Base-by-base conservation (phyloP, 2,329 filamentous ascomycete genomes). In the Fusarium sp. region DNA sequence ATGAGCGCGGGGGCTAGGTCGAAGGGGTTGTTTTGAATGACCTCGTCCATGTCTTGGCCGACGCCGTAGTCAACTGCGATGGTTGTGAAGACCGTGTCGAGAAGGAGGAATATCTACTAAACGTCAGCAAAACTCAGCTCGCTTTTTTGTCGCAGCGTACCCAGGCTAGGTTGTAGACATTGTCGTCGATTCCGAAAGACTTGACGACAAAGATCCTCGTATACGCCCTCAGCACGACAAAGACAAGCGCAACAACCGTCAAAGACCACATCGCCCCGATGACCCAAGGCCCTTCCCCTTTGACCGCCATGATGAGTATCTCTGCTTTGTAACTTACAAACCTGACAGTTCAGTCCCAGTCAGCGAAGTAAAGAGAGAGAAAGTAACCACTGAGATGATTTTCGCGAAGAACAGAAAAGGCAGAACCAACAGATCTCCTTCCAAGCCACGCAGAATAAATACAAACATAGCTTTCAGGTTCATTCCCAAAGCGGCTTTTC, bases 191-290 rank as follows among this genome's bases (percentile, higher is more conserved):
- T 5, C 81, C 82, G 21, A 78, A 78, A 0, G 74, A 74, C 3
- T 73, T 72, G 16, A 83, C 70, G 12, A 80, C 60, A 27, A 74
- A 61, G 5, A 79, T 23, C 42, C 83, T 79, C 2, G 82, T 83
- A 57, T 83, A 84, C 2, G 80, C 72, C 6, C 81, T 80, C 2
- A 83, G 76, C 14, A 66, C 49, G 11, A 83, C 79, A 54, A 84
- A 80, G 33, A 76, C 25, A 7, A 80, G 52, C 23, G 73, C 66
- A 15, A 79, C 41, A 4, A 31, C 59, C 4, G 75, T 74, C 51
- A 80, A 35, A 18, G 69, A 44, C 79, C 79, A 80, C 68, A 80
- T 80, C 60, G 79, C 75, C 35, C 65, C 61, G 9, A 77, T 37
- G 25, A 61, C 63, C 73, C 62, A 74, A 10, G 66, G 67, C 21